Conservation (phyloP, 106 monocot species). For the Ottelia alismoides region DNA sequence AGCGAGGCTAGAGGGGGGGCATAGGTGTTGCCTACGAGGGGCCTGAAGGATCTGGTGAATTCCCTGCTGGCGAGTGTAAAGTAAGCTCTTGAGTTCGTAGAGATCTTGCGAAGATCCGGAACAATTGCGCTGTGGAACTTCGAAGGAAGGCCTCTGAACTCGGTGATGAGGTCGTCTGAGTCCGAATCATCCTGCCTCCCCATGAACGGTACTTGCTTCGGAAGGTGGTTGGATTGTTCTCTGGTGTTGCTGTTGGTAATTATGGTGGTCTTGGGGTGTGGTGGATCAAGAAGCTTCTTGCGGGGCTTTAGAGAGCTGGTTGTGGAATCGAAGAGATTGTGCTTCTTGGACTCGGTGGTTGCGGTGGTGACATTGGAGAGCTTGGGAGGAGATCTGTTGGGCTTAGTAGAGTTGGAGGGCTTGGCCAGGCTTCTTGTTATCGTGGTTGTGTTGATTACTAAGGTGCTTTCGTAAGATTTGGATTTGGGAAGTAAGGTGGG, state of each 20-base stretch:
- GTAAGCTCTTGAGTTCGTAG: slow-evolving; percentile 56
- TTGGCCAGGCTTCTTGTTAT: too few relatives aligned
- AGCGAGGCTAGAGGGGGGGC: slow-evolving; percentile 38
- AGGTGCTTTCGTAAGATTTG: too few relatives aligned
- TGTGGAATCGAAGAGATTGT: too few relatives aligned
- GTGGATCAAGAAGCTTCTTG: too few relatives aligned
- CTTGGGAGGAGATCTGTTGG: not conserved
- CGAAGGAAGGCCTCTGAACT: slow-evolving; percentile 58
- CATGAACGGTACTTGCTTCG: slow-evolving; percentile 3
- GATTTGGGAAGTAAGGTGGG: too few relatives aligned
- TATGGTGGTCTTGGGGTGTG: too few relatives aligned
- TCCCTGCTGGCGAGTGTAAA: slow-evolving; percentile 35
- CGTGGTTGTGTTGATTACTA: too few relatives aligned
- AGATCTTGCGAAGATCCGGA: slow-evolving; percentile 54
- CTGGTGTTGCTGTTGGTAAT: not conserved
- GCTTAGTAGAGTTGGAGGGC: slow-evolving; percentile 1
- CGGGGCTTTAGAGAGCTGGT: too few relatives aligned
- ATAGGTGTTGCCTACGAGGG: slow-evolving; percentile 42
- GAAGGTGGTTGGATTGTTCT: slow-evolving; percentile 6
- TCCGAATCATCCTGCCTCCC: not conserved
- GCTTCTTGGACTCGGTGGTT: too few relatives aligned
- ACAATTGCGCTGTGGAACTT: slow-evolving; percentile 39
- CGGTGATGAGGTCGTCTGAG: slow-evolving; percentile 28
- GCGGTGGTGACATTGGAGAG: slow-evolving; percentile 4
- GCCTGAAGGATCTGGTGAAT: slow-evolving; percentile 29